Base-by-base conservation (phyloP, 768 basidiomycete species). In the Agaricus blazei region DNA sequence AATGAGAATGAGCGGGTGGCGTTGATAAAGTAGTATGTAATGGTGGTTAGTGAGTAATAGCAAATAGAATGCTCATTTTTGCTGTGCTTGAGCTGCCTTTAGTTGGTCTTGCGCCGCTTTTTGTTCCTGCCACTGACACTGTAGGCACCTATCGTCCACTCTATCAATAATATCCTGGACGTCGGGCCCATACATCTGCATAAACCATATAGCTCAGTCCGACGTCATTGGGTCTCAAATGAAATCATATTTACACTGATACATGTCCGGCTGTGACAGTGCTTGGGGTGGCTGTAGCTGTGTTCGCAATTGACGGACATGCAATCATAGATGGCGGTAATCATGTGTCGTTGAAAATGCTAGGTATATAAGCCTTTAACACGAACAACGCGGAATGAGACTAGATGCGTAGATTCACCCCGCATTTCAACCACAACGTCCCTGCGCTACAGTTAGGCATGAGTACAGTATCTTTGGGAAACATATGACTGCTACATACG, bases 311-410 rank as follows among this genome's bases (percentile, higher is more conserved):
- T 76, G 36, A 64, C 63, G 9, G 80, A 83, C 65, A 83, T 81
- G 72, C 88, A 90, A 66, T 90, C 88, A 68, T 84, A 73, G 68
- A 90, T 87, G 50, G 86, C 88, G 48, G 83, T 73, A 57, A 90
- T 78, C 38, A 83, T 67, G 59, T 88, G 88, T 51, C 88, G 82
- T 68, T 90, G 88, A 65, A 90, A 90, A 66, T 90, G 88, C 88
- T 90, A 58, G 15, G 40, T 48, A 46, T 34, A 29, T 47, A 37
- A 38, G 27, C 48, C 34, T 48, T 68, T 34, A 65, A 38, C 48
- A 59, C 31, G 31, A 31, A 9, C 31, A 34, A 34, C 40, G 23
- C 24, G 29, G 31, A 51, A 55, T 50, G 56, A 44, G 48, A 58
- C 34, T 7, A 11, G 7, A 48, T 60, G 48, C 14, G 19, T 19